Evolutionary conservation across 2,329 filamentous ascomycete species (phyloP), one percentile per base, ranked within the genome.

Genomic region (Clonostachys solani): DNA sequence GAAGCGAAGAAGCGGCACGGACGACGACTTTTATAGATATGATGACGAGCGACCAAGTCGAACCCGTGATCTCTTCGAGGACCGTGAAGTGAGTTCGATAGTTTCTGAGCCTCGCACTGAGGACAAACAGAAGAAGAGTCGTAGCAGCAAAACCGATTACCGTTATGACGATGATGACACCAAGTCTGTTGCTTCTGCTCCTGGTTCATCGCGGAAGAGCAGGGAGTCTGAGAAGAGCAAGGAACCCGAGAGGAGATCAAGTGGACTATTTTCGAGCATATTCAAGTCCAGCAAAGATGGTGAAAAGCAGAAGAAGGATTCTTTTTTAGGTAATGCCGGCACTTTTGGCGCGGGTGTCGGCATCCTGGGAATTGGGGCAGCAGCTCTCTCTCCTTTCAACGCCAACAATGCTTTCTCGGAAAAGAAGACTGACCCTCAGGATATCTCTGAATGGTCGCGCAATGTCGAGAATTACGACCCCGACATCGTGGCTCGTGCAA

Each of bases 301-400:
- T 48, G 68, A 71, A 43, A 63, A 65, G 45, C 61, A 53, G 36
- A 47, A 47, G 29, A 58, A 62, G 64, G 65, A 75, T 69, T 80
- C 80, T 84, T 84, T 85, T 84, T 84, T 84, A 84, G 82, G 68
- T 84, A 81, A 78, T 75, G 78, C 82, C 81, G 81, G 72, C 77
- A 84, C 75, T 76, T 73, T 78, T 80, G 81, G 81, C 81, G 78
- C 77, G 74, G 80, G 81, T 84, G 81, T 71, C 80, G 81, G 82
- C 77, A 29, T 29, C 23, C 62, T 78, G 66, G 74, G 18, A 33
- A 17, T 34, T 29, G 46, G 17, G 33, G 37, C 29, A 19, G 42
- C 41, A 35, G 43, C 35, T 42, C 47, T 48, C 40, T 45, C 47
- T n/a, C 47, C 45, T 69, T 62, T 57, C 56, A 49, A 51, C 42